Conservation (phyloP, 768 basidiomycete species). For the Mycena olivaceomarginata region DNA sequence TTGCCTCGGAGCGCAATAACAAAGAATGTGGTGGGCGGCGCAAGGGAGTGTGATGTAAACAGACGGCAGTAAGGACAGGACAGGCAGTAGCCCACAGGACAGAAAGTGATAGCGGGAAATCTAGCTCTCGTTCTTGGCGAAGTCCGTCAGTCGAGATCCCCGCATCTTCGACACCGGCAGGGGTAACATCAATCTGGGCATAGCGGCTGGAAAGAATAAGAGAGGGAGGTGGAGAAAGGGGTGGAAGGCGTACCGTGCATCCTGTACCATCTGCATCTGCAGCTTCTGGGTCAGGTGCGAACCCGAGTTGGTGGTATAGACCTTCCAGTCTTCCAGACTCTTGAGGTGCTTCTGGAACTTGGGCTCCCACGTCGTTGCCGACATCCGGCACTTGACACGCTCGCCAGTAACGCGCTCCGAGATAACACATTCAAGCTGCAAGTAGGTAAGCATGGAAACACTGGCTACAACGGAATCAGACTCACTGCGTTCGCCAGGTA, state of each 20-base stretch:
- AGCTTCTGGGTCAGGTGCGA: conserved; percentile 1
- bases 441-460: too few relatives aligned
- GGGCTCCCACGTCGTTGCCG: too few relatives aligned
- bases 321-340: conserved; percentile 1
- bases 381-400: neutral
- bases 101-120: neutral
- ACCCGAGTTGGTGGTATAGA: conserved; percentile 10
- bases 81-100: neutral
- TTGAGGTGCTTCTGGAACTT: too few relatives aligned
- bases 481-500: neutral
- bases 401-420: neutral
- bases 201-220: neutral
- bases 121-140: neutral
- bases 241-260: neutral
- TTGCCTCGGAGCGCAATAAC: too few relatives aligned
- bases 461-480: neutral
- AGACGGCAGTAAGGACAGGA: neutral
- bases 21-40: too few relatives aligned
- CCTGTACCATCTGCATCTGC: neutral
- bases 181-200: neutral
- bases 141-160: neutral
- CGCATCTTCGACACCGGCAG: neutral
- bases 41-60: too few relatives aligned
- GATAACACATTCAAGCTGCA: conserved; percentile 11
- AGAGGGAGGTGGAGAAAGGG: neutral